phyloP scores from a whole-genome alignment of 345 rosid species.

The Populus euphratica region DNA sequence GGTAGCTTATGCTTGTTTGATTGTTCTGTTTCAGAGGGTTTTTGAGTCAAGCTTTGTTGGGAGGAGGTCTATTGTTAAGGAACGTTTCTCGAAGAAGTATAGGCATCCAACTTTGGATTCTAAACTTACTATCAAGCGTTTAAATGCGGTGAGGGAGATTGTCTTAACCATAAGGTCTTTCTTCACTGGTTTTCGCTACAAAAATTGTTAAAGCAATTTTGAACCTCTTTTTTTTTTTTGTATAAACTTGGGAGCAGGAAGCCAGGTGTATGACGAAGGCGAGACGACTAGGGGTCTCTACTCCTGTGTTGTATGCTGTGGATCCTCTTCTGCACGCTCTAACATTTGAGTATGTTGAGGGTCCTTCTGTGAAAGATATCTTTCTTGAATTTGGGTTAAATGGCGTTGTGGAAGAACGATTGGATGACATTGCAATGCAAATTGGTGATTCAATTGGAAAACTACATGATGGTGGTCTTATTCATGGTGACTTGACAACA shows the following conservation, averaged over 20 bases:
- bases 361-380: conserved; percentile 72
- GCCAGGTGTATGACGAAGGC: conserved; percentile 98
- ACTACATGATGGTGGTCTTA: conserved; percentile 91
- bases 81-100: conserved; percentile 92
- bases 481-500: conserved; percentile 96
- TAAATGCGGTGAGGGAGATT: conserved; percentile 68
- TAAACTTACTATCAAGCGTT: conserved; percentile 76
- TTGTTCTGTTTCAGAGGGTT: conserved; percentile 52
- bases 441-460: conserved; percentile 86
- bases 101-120: conserved; percentile 86
- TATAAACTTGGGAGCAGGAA: conserved; percentile 42
- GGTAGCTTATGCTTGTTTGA: neutral
- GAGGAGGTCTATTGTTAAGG: conserved; percentile 68
- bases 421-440: conserved; percentile 69
- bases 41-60: conserved; percentile 77
- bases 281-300: conserved; percentile 74
- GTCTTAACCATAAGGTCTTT: neutral
- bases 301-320: conserved; percentile 72
- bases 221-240: neutral
- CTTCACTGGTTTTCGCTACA: neutral
- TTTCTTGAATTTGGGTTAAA: conserved; percentile 65
- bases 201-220: neutral
- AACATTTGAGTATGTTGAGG: conserved; percentile 83
- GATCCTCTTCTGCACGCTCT: conserved; percentile 67
- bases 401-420: conserved; percentile 67